Conservation (phyloP, 345 rosid species). For the Citrus maxima region DNA sequence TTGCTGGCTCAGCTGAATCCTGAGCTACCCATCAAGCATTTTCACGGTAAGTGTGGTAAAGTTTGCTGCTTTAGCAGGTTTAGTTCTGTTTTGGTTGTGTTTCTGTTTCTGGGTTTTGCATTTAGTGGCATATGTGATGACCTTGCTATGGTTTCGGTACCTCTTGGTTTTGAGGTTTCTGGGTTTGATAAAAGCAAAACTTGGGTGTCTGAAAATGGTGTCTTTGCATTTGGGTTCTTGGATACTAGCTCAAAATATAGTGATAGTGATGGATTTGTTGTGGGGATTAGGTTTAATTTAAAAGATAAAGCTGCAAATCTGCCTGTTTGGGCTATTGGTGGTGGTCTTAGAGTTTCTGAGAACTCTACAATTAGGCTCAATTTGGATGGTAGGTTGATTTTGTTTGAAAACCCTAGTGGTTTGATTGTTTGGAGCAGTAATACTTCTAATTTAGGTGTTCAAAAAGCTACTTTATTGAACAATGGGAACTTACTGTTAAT, state of each 20-base stretch:
- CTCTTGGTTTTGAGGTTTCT: slow-evolving; percentile 39
- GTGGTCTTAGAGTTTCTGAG: slow-evolving; percentile 32
- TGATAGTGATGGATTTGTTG: slow-evolving; percentile 25
- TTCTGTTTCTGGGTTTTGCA: slow-evolving; percentile 26
- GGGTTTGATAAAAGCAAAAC: slow-evolving; percentile 31
- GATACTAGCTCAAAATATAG: slow-evolving; percentile 17
- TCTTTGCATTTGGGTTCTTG: slow-evolving; percentile 38
- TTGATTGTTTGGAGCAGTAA: slow-evolving; percentile 33
- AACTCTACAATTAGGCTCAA: slow-evolving; percentile 36
- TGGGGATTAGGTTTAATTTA: slow-evolving; percentile 37
- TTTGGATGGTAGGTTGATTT: slow-evolving; percentile 34
- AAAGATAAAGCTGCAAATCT: slow-evolving; percentile 29
- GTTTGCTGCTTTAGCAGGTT: slow-evolving; percentile 2
- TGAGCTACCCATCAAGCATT: slow-evolving; percentile 19
- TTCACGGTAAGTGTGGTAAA: slow-evolving; percentile 17
- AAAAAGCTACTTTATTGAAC: slow-evolving; percentile 34
- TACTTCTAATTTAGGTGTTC: slow-evolving; percentile 32
- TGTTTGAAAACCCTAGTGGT: slow-evolving; percentile 31
- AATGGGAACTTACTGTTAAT: slow-evolving; percentile 33
- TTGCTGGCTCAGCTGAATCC: neutral
- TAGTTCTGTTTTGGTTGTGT: slow-evolving; percentile 15
- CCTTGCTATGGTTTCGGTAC: slow-evolving; percentile 30
- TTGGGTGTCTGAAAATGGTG: slow-evolving; percentile 37
- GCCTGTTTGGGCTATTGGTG: slow-evolving; percentile 39
- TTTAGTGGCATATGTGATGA: slow-evolving; percentile 23